These are phyloP conservation scores for Penicillium polonicum DNA, from an alignment of 2,329 filamentous ascomycete genomes.

Conservation along the genomic window DNA sequence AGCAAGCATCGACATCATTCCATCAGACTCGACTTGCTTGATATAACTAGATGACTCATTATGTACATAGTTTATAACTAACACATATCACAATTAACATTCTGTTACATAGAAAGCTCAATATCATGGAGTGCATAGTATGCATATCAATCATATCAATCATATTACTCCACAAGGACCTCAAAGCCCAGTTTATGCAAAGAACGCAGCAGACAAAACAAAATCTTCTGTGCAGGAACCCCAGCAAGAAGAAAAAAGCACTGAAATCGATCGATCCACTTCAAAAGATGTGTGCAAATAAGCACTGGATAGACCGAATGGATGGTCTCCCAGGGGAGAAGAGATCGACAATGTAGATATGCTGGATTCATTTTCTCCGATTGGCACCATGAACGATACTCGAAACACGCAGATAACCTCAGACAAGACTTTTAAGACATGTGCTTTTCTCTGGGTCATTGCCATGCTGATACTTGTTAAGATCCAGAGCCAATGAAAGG, in stretches of 20 bases:
- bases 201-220: slow-evolving; percentile 3
- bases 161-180: slow-evolving; percentile 17
- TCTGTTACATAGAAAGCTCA: background rate
- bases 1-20: background rate
- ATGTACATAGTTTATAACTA: background rate
- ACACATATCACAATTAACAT: background rate
- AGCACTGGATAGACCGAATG: background rate
- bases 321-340: background rate
- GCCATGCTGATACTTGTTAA: slow-evolving; percentile 33
- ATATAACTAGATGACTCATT: background rate
- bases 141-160: slow-evolving; percentile 20
- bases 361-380: slow-evolving; percentile 2
- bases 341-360: slow-evolving; percentile 1
- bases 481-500: slow-evolving; percentile 15
- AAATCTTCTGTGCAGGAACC: slow-evolving; percentile 9
- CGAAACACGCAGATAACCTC: slow-evolving; percentile 11
- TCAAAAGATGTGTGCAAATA: slow-evolving; percentile 1
- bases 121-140: slow-evolving; percentile 5
- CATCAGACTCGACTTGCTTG: background rate
- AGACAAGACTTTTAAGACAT: slow-evolving; percentile 22
- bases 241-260: slow-evolving; percentile 6
- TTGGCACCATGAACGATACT: background rate
- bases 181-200: slow-evolving; percentile 21
- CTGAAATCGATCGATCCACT: slow-evolving; percentile 8
- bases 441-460: slow-evolving; percentile 25